Percentiles rank a stretch among this genome's conserved stretches.
These are phyloP conservation scores for Dothistroma pini DNA, from an alignment of 2,329 filamentous ascomycete genomes.

Conservation along the genomic window DNA sequence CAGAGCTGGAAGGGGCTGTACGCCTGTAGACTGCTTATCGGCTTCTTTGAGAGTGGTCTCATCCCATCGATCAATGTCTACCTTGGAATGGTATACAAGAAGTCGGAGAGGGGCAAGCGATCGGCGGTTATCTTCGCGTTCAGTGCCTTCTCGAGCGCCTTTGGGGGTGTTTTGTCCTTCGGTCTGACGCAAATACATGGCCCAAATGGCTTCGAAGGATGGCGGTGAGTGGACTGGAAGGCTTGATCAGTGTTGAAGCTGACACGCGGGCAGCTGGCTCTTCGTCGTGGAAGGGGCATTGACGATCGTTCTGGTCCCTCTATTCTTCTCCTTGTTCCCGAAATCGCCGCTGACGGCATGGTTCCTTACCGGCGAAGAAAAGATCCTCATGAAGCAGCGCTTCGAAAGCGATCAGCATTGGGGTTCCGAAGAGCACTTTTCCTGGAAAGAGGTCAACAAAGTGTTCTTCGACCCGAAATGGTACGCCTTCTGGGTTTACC, in stretches of 20 bases:
- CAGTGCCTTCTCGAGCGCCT: constrained; percentile 10
- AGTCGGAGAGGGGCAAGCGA: constrained; percentile 8
- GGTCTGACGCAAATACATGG: constrained; percentile 9
- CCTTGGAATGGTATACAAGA: constrained; percentile 12
- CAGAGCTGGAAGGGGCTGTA: constrained; percentile 40
- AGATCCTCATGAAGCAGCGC: constrained; percentile 2
- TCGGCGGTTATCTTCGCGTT: constrained; percentile 12
- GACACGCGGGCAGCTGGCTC: constrained; percentile 3
- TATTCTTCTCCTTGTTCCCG: constrained; percentile 10
- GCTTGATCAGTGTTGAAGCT: background rate
- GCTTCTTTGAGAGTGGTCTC: constrained; percentile 25
- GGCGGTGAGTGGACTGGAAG: constrained; percentile 3
- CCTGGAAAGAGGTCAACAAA: constrained; percentile 6
- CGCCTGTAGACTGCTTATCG: constrained; percentile 34
- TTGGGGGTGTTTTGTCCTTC: constrained; percentile 10
- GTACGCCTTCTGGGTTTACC: constrained; percentile 11
- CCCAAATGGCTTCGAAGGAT: constrained; percentile 5
- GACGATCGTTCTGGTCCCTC: constrained; percentile 7
- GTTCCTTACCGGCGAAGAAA: constrained; percentile 4
- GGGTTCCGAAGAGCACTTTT: constrained; percentile 4
- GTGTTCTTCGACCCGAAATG: constrained; percentile 5
- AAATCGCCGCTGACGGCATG: constrained; percentile 3
- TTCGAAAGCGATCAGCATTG: constrained; percentile 2
- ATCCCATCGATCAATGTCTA: constrained; percentile 13
- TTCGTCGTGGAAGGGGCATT: constrained; percentile 7